Percentiles rank a stretch among this genome's conserved stretches.
These are phyloP conservation scores for Trametes maxima DNA, from an alignment of 768 basidiomycete species.

Conservation along the genomic window DNA sequence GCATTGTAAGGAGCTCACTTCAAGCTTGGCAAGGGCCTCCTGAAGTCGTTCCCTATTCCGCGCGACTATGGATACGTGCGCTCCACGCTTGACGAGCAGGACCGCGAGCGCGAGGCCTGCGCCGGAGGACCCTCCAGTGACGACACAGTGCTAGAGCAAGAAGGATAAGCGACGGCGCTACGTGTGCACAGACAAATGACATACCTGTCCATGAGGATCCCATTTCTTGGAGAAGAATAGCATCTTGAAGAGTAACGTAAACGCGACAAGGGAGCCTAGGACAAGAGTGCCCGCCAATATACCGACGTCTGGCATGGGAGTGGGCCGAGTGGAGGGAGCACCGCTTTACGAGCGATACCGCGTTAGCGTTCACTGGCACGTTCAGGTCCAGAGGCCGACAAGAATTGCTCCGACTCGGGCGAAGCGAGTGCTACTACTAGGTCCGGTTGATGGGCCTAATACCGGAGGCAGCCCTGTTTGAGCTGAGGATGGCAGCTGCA, in stretches of 20 bases:
- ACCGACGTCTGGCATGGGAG: not conserved
- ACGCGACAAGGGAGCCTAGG: slow-evolving; percentile 7
- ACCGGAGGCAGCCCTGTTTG: too few species aligned
- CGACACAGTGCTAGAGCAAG: slow-evolving; percentile 68
- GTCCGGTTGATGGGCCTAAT: too few species aligned
- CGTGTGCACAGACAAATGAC: not conserved
- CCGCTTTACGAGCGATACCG: too few species aligned
- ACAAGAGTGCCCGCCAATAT: not conserved
- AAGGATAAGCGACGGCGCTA: not conserved
- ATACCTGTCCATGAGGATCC: slow-evolving; percentile 30
- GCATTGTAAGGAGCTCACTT: slow-evolving; percentile 48
- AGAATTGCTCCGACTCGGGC: too few species aligned
- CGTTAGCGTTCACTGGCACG: too few species aligned
- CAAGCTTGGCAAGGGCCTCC: slow-evolving; percentile 58
- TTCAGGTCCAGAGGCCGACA: too few species aligned
- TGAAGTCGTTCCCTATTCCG: slow-evolving; percentile 66
- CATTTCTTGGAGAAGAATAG: slow-evolving; percentile 33
- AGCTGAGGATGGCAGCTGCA: too few species aligned
- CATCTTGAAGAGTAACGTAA: slow-evolving; percentile 16
- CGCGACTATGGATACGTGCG: slow-evolving; percentile 85
- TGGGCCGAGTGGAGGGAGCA: not conserved
- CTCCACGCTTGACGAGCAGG: slow-evolving; percentile 66
- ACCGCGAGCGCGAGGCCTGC: slow-evolving; percentile 76
- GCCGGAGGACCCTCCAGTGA: slow-evolving; percentile 84
- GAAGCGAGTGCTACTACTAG: too few species aligned